A percentile compares a stretch with the other conserved stretches of the same genome.
Evolutionary conservation across 208 protist species (phyloP).

Genomic region (Wallacemonas sp.): DNA sequence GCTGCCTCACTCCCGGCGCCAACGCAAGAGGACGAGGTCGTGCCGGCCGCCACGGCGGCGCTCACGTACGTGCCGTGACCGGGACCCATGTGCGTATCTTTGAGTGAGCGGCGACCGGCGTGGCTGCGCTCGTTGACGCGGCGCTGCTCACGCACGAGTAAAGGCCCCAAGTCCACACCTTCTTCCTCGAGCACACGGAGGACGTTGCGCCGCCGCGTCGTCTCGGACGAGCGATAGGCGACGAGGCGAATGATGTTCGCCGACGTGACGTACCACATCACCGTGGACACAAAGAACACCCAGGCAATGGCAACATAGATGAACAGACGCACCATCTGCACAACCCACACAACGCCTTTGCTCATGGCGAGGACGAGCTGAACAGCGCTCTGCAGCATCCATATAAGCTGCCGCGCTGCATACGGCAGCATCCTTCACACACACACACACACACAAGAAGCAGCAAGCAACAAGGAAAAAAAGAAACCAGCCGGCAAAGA

Average conservation of each 20-base stretch:
- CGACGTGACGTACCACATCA: constrained; percentile 69
- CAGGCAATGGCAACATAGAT: constrained; percentile 29
- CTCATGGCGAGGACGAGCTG: constrained; percentile 52
- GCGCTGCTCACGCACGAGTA: constrained; percentile 5
- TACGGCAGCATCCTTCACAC: constrained; percentile 34
- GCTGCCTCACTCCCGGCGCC: background rate
- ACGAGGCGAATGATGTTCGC: constrained; percentile 63
- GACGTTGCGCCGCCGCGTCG: constrained; percentile 41
- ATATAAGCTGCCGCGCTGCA: constrained; percentile 44
- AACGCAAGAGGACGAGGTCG: background rate
- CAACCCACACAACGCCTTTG: constrained; percentile 52
- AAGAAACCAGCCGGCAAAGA: background rate
- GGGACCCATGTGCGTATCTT: constrained; percentile 6
- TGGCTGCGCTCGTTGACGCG: background rate
- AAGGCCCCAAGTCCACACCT: constrained; percentile 13
- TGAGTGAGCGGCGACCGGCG: background rate
- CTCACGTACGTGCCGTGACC: background rate
- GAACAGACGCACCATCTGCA: constrained; percentile 52
- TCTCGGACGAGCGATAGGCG: constrained; percentile 49
- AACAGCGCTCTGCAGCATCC: constrained; percentile 48
- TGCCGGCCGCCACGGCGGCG: background rate
- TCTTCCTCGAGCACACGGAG: constrained; percentile 48
- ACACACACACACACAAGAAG: background rate
- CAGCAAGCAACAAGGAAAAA: background rate
- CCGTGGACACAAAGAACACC: constrained; percentile 49